Conservation (phyloP, 176 grass and related monocot species). For the Aegilops bicornis region DNA sequence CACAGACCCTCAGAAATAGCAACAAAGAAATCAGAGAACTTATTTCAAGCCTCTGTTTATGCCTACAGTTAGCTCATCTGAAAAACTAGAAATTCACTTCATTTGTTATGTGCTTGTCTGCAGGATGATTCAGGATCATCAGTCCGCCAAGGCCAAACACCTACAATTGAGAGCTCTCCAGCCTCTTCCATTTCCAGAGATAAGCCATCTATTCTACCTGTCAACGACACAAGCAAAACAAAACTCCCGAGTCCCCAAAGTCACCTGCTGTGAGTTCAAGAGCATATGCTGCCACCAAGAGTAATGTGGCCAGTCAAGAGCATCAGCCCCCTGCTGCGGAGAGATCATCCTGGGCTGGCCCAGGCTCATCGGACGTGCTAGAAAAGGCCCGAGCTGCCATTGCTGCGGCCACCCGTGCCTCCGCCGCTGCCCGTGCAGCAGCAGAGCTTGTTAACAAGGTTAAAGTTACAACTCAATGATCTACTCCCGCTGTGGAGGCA, state of each 20-base stretch:
- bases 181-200: conserved; percentile 29
- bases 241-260: conserved; percentile 33
- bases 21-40: not conserved
- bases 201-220: conserved; percentile 12
- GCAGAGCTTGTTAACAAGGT: conserved; percentile 76
- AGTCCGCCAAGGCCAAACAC: conserved; percentile 24
- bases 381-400: conserved; percentile 78
- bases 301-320: not conserved
- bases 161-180: conserved; percentile 36
- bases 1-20: not conserved
- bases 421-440: conserved; percentile 68
- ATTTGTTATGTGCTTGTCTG: conserved; percentile 18
- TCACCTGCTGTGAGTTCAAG: conserved; percentile 24
- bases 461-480: conserved; percentile 50
- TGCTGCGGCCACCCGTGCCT: conserved; percentile 66
- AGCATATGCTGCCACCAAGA: conserved; percentile 20
- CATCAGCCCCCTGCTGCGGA: conserved; percentile 24
- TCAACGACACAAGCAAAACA: conserved; percentile 29
- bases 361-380: conserved; percentile 57
- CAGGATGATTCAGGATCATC: conserved; percentile 65
- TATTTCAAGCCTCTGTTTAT: not conserved
- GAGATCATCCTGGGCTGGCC: conserved; percentile 35
- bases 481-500: not conserved
- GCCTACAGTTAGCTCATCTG: not conserved
- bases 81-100: conserved; percentile 14